These are phyloP conservation scores for Saxophila tyrrhenica DNA, from an alignment of 495 filamentous ascomycete genomes.

Conservation along the genomic window DNA sequence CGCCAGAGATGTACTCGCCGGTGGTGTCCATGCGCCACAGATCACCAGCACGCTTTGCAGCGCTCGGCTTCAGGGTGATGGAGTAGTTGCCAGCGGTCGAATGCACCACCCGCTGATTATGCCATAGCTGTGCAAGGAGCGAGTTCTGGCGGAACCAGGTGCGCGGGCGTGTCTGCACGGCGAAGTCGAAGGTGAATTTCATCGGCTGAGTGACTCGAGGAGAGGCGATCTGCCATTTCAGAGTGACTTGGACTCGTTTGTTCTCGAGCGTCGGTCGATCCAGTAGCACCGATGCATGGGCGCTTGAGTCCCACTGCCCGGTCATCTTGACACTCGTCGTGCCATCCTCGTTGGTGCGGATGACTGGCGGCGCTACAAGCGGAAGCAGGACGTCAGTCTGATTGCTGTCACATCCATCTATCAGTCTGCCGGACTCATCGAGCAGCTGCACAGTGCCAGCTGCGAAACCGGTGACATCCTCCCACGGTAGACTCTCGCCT, in stretches of 20 bases:
- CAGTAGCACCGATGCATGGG: constrained; percentile 79
- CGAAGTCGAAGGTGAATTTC: constrained; percentile 67
- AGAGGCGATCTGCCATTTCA: constrained; percentile 73
- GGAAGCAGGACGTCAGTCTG: constrained; percentile 66
- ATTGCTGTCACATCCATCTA: constrained; percentile 55
- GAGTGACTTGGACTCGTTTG: constrained; percentile 77
- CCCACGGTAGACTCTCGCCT: constrained; percentile 75
- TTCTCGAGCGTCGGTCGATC: constrained; percentile 83
- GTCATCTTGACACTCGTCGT: constrained; percentile 76
- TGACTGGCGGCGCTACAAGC: constrained; percentile 58
- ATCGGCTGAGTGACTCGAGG: constrained; percentile 71
- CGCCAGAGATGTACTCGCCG: constrained; percentile 87
- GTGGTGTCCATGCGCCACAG: constrained; percentile 95
- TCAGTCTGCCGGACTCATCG: constrained; percentile 72
- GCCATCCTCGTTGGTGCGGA: constrained; percentile 77
- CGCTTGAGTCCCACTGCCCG: constrained; percentile 92
- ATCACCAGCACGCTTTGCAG: constrained; percentile 82
- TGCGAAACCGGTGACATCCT: constrained; percentile 60
- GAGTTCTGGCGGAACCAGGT: constrained; percentile 73
- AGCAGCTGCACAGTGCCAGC: constrained; percentile 72
- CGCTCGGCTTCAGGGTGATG: constrained; percentile 69
- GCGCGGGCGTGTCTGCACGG: constrained; percentile 71
- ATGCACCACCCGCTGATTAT: constrained; percentile 71
- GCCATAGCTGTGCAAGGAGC: constrained; percentile 80
- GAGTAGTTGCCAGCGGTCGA: constrained; percentile 78